Evolutionary conservation across 345 rosid genomes (phyloP).

Genomic region (Eucalyptus pauciflora): DNA sequence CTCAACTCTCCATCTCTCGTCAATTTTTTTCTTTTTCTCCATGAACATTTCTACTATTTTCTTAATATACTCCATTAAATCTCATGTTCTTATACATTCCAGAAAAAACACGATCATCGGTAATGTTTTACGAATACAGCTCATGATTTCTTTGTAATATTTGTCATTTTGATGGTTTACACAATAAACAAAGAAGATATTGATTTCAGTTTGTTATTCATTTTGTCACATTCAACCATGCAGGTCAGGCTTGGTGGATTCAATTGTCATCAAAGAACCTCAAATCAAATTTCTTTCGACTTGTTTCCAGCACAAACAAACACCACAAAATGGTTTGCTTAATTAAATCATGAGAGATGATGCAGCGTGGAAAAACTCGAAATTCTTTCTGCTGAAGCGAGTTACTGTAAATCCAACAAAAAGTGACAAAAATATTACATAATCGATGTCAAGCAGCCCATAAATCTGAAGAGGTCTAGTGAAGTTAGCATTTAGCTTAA

Average conservation of each 20-base stretch:
- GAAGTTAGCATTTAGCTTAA: neutral
- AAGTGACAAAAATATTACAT: neutral
- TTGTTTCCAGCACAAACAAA: neutral
- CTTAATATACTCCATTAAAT: neutral
- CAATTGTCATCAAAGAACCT: neutral
- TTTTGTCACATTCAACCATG: neutral
- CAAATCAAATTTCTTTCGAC: neutral
- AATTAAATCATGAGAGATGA: neutral
- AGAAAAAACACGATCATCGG: rapidly evolving
- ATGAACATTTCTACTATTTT: neutral
- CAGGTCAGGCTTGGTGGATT: rapidly evolving
- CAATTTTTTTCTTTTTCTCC: neutral
- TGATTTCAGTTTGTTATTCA: neutral
- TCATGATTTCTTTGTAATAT: neutral
- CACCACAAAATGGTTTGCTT: neutral
- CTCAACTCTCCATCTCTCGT: neutral
- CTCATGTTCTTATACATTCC: neutral
- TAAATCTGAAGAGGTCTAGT: neutral
- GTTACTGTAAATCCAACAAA: neutral
- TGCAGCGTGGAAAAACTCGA: neutral
- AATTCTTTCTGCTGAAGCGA: neutral
- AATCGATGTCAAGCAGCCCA: neutral
- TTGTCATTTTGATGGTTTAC: too few relatives aligned
- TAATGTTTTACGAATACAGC: neutral
- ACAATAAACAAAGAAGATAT: neutral